phyloP scores from a whole-genome alignment of 495 filamentous ascomycete genomes.

The Hyaloscypha hepaticicola region DNA sequence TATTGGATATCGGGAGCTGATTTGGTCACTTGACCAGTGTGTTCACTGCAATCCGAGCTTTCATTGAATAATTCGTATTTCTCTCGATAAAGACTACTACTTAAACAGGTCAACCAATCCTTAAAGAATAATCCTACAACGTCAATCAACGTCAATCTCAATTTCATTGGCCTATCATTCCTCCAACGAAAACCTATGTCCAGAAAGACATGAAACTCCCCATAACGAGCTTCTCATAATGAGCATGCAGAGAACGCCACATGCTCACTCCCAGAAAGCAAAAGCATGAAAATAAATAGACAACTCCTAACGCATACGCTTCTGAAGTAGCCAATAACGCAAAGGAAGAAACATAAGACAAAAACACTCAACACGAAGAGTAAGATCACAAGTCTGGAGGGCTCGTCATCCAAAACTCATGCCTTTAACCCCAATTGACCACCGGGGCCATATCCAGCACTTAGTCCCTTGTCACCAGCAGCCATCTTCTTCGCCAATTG shows the following conservation, averaged over 20 bases:
- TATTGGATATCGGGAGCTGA: no score
- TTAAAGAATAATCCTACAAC: neutral
- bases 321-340: neutral
- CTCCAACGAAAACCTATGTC: neutral
- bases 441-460: conserved; percentile 25
- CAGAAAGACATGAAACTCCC: neutral
- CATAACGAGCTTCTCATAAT: neutral
- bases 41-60: neutral
- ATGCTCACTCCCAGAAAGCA: neutral
- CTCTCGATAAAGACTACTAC: neutral
- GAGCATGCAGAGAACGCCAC: neutral
- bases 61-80: neutral
- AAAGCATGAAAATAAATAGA: neutral
- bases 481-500: conserved; percentile 47
- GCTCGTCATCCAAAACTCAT: neutral
- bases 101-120: neutral
- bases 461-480: conserved; percentile 24
- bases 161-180: neutral
- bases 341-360: neutral
- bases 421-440: conserved; percentile 29
- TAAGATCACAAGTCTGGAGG: neutral
- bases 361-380: neutral
- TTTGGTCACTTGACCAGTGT: neutral
- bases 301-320: conserved; percentile 6
- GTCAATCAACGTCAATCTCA: no score